Evolutionary conservation across 306 rosid genomes (phyloP).

Genomic region (Cucurbita pepo): DNA sequence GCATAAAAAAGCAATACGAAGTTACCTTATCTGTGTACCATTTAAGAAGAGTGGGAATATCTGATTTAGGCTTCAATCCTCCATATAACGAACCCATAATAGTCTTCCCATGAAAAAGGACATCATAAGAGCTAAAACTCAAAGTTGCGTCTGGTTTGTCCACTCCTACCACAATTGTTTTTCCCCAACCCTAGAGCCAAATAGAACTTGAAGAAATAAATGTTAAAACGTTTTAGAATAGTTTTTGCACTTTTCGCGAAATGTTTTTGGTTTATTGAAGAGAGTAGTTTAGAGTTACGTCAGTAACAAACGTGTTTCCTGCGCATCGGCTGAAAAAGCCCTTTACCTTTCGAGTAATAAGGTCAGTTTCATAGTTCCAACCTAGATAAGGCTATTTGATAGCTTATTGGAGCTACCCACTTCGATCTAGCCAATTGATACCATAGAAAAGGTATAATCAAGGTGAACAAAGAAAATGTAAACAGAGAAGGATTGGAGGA

Average conservation of each 20-base stretch:
- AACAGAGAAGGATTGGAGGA: not conserved
- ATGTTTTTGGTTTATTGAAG: not conserved
- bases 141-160: conserved; percentile 42
- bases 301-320: not conserved
- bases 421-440: not conserved
- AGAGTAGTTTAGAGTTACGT: not conserved
- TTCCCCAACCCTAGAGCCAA: conserved; percentile 72
- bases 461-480: conserved; percentile 21
- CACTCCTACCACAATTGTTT: conserved; percentile 61
- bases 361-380: too few relatives aligned
- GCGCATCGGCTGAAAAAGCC: too few relatives aligned
- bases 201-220: not conserved
- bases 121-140: conserved; percentile 20
- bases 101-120: conserved; percentile 37
- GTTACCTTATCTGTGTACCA: conserved; percentile 61
- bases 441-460: not conserved
- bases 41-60: conserved; percentile 55
- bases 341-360: too few relatives aligned
- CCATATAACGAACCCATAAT: conserved; percentile 62
- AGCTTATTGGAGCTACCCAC: too few relatives aligned
- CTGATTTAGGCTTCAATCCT: conserved; percentile 65
- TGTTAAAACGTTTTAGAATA: too few relatives aligned
- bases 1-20: not conserved
- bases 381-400: too few relatives aligned
- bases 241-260: not conserved